phyloP scores from a whole-genome alignment of 129 eudicot genomes.

The Cynara cardunculus region DNA sequence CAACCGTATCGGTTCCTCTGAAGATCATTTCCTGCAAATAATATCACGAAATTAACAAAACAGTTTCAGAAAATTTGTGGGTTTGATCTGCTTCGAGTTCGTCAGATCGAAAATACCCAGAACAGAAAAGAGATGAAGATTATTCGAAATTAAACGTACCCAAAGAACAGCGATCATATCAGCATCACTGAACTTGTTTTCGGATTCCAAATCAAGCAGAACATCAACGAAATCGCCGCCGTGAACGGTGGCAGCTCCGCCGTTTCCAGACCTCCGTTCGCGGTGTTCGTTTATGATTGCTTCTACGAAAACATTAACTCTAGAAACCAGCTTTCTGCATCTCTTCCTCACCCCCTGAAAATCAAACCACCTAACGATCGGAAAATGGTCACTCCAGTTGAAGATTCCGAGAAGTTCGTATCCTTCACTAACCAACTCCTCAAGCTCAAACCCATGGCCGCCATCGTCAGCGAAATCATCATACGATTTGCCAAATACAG shows the following conservation, averaged over 20 bases:
- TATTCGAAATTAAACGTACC: slow-evolving; percentile 37
- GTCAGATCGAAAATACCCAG: too few species aligned
- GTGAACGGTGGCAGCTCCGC: not conserved
- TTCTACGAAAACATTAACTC: slow-evolving; percentile 62
- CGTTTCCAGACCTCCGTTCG: slow-evolving; percentile 29
- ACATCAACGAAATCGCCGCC: slow-evolving; percentile 87
- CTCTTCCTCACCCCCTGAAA: slow-evolving; percentile 80
- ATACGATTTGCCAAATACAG: slow-evolving; percentile 63
- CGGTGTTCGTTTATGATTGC: slow-evolving; percentile 63
- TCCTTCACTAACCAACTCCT: slow-evolving; percentile 81
- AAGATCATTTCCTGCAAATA: slow-evolving; percentile 87
- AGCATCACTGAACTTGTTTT: slow-evolving; percentile 47
- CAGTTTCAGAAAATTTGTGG: not conserved
- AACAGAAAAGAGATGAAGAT: not conserved
- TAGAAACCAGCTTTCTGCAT: slow-evolving; percentile 43
- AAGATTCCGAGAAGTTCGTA: slow-evolving; percentile 71
- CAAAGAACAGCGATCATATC: slow-evolving; percentile 94
- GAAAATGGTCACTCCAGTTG: slow-evolving; percentile 93
- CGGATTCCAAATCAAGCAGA: slow-evolving; percentile 73
- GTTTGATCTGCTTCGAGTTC: too few species aligned
- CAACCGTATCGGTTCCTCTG: slow-evolving; percentile 96
- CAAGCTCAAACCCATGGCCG: slow-evolving; percentile 39
- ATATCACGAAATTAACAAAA: not conserved
- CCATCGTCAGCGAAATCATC: slow-evolving; percentile 7
- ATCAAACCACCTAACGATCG: slow-evolving; percentile 64